Base-by-base conservation (phyloP, 2,329 filamentous ascomycete species). In the Sporothrix sp. region DNA sequence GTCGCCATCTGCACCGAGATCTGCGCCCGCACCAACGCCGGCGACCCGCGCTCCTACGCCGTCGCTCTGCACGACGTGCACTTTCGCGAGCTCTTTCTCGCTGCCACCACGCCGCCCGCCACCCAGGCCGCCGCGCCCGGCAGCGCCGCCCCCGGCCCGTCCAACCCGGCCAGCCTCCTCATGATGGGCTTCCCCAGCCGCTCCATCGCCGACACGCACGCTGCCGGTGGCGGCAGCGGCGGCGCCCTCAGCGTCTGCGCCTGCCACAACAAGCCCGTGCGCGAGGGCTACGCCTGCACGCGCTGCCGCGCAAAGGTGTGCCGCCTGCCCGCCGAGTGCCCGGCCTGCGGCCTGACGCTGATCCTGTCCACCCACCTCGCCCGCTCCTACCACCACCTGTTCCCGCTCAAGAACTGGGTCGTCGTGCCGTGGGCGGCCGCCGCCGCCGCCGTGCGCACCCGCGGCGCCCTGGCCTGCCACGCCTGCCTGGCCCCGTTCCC, bases 131-230 rank as follows among this genome's bases (percentile, higher is more conserved):
- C 69, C 36, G 75, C 56, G 74, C 78, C 59, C 54, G 74, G 14
- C 28, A 20, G 23, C n/a, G 4, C 10, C 28, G 23, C 16, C n/a
- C n/a, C n/a, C n/a, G n/a, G n/a, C n/a, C n/a, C 10, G 30, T 36
- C 36, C n/a, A 44, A 50, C 53, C 42, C 74, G 8, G 75, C 79
- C 1, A 81, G 78, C 50, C 72, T 98, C 36, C 78, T 98, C 23
- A 94, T 95, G 86, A 98, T 98, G 91, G 93, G 93, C 4, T 98
- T 98, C 62, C 93, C 93, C 0, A 94, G 87, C 6, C 79, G 90
- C 33, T 85, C 85, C 2, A 79, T 93, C 13, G 86, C 87, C 48
- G 74, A 81, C 2, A 73, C 72, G 37, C 76, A 81, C 5, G 69
- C 75, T 44, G 42, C 54, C 16, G 86, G 87, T 48, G 74, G 80